Conservation (phyloP, 2,329 filamentous ascomycete genomes). For the Exophiala alcalophila region DNA sequence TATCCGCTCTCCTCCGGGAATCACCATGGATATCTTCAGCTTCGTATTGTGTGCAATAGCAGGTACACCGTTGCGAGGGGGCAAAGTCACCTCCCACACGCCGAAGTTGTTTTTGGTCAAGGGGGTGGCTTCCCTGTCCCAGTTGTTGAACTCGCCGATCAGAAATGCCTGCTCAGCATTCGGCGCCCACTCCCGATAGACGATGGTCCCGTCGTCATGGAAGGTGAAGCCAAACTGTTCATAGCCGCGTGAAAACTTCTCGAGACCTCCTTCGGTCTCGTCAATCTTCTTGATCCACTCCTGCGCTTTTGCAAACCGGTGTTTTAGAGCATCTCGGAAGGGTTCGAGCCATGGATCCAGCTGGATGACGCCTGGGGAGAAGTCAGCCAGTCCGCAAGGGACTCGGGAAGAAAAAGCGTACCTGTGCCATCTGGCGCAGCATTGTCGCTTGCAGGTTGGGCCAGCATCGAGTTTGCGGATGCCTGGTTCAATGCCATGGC, state of each 20-base stretch:
- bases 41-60: slow-evolving; percentile 92
- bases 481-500: slow-evolving; percentile 32
- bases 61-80: slow-evolving; percentile 68
- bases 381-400: slow-evolving; percentile 5
- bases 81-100: slow-evolving; percentile 78
- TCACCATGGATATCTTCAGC: slow-evolving; percentile 86
- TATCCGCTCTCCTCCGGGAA: slow-evolving; percentile 73
- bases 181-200: slow-evolving; percentile 94
- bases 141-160: slow-evolving; percentile 93
- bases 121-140: slow-evolving; percentile 76
- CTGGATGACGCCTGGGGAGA: slow-evolving; percentile 68
- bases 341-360: slow-evolving; percentile 88
- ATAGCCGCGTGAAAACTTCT: slow-evolving; percentile 85
- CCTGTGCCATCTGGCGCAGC: slow-evolving; percentile 34
- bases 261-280: slow-evolving; percentile 79
- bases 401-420: slow-evolving; percentile 16
- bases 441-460: slow-evolving; percentile 26
- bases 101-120: slow-evolving; percentile 87
- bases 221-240: slow-evolving; percentile 86
- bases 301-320: slow-evolving; percentile 74
- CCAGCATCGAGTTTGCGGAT: slow-evolving; percentile 34
- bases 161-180: slow-evolving; percentile 81
- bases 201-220: slow-evolving; percentile 75
- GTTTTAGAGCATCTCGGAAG: slow-evolving; percentile 72
- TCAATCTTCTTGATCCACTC: slow-evolving; percentile 84